Conservation (phyloP, 805 yeast genomes). For the Candida rishiriensis region DNA sequence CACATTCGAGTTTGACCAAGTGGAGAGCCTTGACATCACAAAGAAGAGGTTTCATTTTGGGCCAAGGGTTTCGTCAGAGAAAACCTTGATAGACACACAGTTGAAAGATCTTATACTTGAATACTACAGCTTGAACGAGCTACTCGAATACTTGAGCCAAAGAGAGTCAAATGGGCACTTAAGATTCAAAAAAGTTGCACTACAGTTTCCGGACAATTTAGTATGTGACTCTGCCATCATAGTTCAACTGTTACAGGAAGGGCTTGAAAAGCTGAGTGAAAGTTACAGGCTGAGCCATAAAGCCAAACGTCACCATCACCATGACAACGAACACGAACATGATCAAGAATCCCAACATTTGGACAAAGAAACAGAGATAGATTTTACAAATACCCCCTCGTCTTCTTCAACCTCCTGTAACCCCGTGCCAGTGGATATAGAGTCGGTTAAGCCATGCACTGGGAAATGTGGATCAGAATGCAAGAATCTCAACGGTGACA, state of each 20-base stretch:
- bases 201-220: constrained; percentile 86
- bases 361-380: constrained; percentile 2
- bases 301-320: no score
- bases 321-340: no score
- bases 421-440: constrained; percentile 17
- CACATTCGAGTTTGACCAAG: constrained; percentile 45
- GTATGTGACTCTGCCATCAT: constrained; percentile 76
- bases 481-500: constrained; percentile 13
- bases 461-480: constrained; percentile 28
- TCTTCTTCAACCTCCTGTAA: constrained; percentile 11
- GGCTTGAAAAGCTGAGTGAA: constrained; percentile 18
- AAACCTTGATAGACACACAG: constrained; percentile 22
- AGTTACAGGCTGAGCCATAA: neutral
- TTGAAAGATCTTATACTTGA: constrained; percentile 34
- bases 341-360: constrained; percentile 7
- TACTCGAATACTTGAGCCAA: constrained; percentile 19
- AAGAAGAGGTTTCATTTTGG: constrained; percentile 23
- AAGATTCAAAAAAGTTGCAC: constrained; percentile 52
- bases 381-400: constrained; percentile 6
- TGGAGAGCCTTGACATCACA: constrained; percentile 17
- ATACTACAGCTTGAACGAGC: constrained; percentile 47
- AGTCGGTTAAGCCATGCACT: constrained; percentile 19
- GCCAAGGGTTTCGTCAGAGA: constrained; percentile 25
- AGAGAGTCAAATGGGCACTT: constrained; percentile 25
- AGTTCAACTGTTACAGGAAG: constrained; percentile 47